Evolutionary conservation across 148 eudicot species (phyloP).

Genomic region (Silene latifolia): DNA sequence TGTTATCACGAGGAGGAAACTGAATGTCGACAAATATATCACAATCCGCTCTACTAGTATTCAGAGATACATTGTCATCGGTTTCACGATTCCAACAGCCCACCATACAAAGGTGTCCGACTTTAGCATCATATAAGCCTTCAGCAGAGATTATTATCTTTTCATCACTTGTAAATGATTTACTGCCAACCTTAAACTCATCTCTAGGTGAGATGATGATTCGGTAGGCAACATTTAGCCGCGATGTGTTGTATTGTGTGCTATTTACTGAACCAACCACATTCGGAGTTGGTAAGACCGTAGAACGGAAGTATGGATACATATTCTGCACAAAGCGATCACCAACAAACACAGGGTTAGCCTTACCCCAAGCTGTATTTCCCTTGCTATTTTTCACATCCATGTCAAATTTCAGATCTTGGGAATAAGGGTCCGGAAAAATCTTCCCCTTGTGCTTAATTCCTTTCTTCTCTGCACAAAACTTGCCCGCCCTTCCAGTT

Average conservation of each 20-base stretch:
- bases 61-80: constrained; percentile 18
- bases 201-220: constrained; percentile 29
- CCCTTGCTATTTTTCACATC: constrained; percentile 44
- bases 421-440: constrained; percentile 57
- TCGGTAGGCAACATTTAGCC: constrained; percentile 60
- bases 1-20: constrained; percentile 48
- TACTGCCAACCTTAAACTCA: constrained; percentile 44
- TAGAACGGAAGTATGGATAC: constrained; percentile 28
- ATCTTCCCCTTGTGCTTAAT: constrained; percentile 31
- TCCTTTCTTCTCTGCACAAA: constrained; percentile 38
- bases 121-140: constrained; percentile 53
- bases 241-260: constrained; percentile 13
- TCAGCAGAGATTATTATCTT: constrained; percentile 65
- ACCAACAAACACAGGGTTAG: constrained; percentile 60
- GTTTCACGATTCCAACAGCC: constrained; percentile 62
- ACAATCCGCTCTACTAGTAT: constrained; percentile 54
- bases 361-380: constrained; percentile 47
- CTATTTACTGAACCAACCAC: constrained; percentile 23
- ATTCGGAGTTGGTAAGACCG: constrained; percentile 17
- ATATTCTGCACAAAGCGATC: constrained; percentile 36
- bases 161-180: constrained; percentile 15
- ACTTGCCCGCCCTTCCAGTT: constrained; percentile 32
- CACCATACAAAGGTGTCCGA: constrained; percentile 69
- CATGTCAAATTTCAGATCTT: constrained; percentile 79
- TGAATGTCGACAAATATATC: constrained; percentile 54